Base-by-base conservation (phyloP, 2,329 filamentous ascomycete genomes). In the Cladosporium sp. region DNA sequence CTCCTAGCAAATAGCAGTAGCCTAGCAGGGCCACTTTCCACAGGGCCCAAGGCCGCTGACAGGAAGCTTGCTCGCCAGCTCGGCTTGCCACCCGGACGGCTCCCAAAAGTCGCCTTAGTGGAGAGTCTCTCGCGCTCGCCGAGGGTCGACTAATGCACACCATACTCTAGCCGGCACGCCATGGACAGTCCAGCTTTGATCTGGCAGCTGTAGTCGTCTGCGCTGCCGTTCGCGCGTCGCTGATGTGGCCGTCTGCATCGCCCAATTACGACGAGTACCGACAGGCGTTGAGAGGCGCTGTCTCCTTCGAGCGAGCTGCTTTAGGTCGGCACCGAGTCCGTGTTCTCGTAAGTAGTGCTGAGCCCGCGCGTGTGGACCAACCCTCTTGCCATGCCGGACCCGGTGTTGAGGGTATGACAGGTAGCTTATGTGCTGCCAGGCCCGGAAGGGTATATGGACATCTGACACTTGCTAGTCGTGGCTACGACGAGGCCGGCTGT, bases 321-420 rank as follows among this genome's bases (percentile, higher is more conserved):
- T 54, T 64, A 57, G 61, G 51, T 18, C 32, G 51, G 51, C 61
- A 64, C 61, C 61, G 61, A 64, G 61, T 30, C 61, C 61, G 61
- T 54, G 61, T 55, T 36, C 36, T 47, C 41, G 41, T 47, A 47
- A 24, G 41, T 36, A 11, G 49, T n/a, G 57, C 34, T 18, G 34
- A 41, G 60, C 60, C 41, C 49, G 49, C 49, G 49, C 49, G 14
- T 32, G 61, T 64, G 61, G 61, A 28, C 36, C 36, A 36, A 47
- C 41, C 41, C 61, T 26, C 41, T 41, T 41, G 30, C 51, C 61
- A 64, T 47, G 61, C 61, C 34, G 49, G 28, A 57, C 61, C 61
- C 61, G 51, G 51, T 30, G 51, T 64, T 49, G 36, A 24, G 61
- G 61, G 34, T 64, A 64, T 64, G 61, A 64, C 61, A 64, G 61